Evolutionary conservation across 106 monocot genomes (phyloP), one percentile per base, ranked within the genome.

Genomic region (Gastrodia elata): DNA sequence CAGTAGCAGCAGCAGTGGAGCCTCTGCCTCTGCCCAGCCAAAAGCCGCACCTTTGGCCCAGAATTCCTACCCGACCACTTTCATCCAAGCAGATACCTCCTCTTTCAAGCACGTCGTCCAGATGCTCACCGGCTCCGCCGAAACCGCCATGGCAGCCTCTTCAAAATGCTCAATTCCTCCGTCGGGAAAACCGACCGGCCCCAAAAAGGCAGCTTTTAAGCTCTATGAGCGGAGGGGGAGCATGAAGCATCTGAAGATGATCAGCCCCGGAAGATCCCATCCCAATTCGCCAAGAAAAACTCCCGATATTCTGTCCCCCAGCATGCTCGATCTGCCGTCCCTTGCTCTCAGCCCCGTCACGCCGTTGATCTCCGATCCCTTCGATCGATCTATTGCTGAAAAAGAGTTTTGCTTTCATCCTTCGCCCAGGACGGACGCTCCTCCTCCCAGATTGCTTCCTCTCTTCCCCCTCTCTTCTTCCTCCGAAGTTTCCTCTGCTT

Each of bases 161-260:
- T 22, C 69, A 7, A 69, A 40, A 10, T 26, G 10, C 69, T 24
- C 69, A 25, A 69, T 69, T 26, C 18, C 69, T 9, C 25, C 69
- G 69, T 2, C 69, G 24, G 69, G 38, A 1, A 69, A 69, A 40
- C 15, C 69, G 69, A 69, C 69, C 40, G 69, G 80, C 0, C 87
- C 90, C 14, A 92, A 96, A 82, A 87, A 82, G 71, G 87, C 80
- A 27, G 55, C 94, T 56, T 92, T 92, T 86, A 96, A 96, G 90
- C 86, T 96, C 72, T 90, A 96, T 84, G 96, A 96, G 79, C 89
- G 96, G 64, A 85, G 96, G 33, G 77, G 52, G 42, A 84, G 89
- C 78, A 64, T 90, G 75, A 89, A 81, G 78, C 84, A 84, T 42
- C 80, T 90, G 44, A 88, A 84, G 56, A 75, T 81, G 73, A 89